Conservation (phyloP, 371 early-diverging fungal genomes). For the Circinella umbellata region DNA sequence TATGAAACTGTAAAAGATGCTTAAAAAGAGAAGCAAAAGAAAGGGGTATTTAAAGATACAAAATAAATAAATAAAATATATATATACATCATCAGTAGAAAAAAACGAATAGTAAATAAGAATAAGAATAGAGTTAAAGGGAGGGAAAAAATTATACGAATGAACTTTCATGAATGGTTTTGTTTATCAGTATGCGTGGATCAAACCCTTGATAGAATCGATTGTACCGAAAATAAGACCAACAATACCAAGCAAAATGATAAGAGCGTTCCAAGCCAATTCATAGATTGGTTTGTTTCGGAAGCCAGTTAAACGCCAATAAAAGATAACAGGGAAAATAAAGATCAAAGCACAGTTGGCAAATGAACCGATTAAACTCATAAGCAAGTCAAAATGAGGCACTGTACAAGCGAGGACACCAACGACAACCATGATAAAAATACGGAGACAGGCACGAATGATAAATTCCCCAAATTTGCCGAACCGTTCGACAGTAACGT, state of each 20-base stretch:
- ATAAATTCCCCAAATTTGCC: constrained; percentile 57
- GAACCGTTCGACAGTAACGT: constrained; percentile 59
- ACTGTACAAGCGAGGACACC: constrained; percentile 68
- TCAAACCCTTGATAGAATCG: constrained; percentile 64
- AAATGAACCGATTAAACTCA: constrained; percentile 84
- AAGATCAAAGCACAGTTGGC: constrained; percentile 81
- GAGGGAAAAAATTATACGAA: not conserved
- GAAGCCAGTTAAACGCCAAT: constrained; percentile 76
- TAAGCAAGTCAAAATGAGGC: constrained; percentile 81
- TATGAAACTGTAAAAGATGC: not conserved
- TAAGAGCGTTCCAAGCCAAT: constrained; percentile 59
- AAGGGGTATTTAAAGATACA: no score
- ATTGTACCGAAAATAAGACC: constrained; percentile 81
- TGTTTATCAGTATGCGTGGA: constrained; percentile 54
- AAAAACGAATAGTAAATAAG: no score
- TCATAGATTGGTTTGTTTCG: constrained; percentile 60
- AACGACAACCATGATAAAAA: constrained; percentile 48
- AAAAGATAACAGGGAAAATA: constrained; percentile 84
- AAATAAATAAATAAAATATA: not conserved
- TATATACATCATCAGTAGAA: not conserved
- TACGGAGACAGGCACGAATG: constrained; percentile 60
- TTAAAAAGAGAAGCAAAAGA: no score
- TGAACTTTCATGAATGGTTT: not conserved
- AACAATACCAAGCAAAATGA: constrained; percentile 68
- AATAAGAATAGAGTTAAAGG: not conserved